These are phyloP conservation scores for Brassica balearica DNA, from an alignment of 441 rosid species.

Conservation along the genomic window DNA sequence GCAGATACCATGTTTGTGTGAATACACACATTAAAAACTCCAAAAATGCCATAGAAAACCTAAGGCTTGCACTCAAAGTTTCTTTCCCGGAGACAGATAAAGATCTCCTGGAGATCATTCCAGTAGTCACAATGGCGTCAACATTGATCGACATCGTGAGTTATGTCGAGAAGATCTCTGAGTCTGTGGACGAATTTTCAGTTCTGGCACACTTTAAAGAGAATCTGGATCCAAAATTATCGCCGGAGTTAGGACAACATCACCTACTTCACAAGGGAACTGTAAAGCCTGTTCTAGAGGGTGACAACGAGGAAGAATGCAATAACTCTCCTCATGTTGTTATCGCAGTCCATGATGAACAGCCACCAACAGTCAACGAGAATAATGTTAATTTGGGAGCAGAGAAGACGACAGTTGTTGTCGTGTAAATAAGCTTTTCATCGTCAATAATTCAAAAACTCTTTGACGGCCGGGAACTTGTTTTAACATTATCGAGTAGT, in stretches of 20 bases:
- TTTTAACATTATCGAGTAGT: slow-evolving; percentile 10
- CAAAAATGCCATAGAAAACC: slow-evolving; percentile 55
- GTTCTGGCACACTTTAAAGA: slow-evolving; percentile 54
- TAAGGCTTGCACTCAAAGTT: slow-evolving; percentile 52
- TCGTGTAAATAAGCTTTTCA: slow-evolving; percentile 30
- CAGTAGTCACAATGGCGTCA: slow-evolving; percentile 68
- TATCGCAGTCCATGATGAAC: slow-evolving; percentile 44
- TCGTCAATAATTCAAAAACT: neutral
- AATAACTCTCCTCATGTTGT: slow-evolving; percentile 43
- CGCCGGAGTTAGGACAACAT: slow-evolving; percentile 48
- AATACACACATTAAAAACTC: slow-evolving; percentile 56
- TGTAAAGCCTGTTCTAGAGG: slow-evolving; percentile 57
- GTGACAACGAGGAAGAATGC: slow-evolving; percentile 32
- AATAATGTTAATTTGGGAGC: slow-evolving; percentile 14
- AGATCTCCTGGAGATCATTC: slow-evolving; percentile 57
- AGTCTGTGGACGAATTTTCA: slow-evolving; percentile 64
- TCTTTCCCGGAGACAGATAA: slow-evolving; percentile 41
- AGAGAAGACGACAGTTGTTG: slow-evolving; percentile 19
- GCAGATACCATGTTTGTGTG: slow-evolving; percentile 53
- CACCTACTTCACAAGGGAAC: slow-evolving; percentile 61
- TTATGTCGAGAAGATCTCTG: slow-evolving; percentile 56
- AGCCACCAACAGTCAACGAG: slow-evolving; percentile 15
- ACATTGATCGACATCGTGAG: slow-evolving; percentile 58
- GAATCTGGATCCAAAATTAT: slow-evolving; percentile 34
- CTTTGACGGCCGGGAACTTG: slow-evolving; percentile 11